A percentile compares a stretch with the other conserved stretches of the same genome.
These are phyloP conservation scores for Vigna nakashimae DNA, from an alignment of 306 rosid species.

Conservation along the genomic window DNA sequence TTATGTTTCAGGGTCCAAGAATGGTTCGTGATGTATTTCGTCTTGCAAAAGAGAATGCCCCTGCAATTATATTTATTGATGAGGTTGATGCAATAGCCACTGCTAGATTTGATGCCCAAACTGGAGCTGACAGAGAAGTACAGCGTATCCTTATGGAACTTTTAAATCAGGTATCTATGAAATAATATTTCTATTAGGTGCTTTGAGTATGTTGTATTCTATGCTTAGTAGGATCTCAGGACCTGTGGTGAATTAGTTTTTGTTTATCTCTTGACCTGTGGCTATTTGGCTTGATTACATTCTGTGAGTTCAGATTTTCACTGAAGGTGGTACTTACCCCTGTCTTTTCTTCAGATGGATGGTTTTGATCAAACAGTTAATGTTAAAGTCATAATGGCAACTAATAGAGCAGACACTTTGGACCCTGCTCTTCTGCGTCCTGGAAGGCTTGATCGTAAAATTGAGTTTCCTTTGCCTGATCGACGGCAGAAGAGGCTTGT, in stretches of 20 bases:
- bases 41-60: conserved; percentile 99
- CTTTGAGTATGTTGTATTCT: not conserved
- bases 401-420: conserved; percentile 96
- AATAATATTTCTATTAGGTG: conserved; percentile 25
- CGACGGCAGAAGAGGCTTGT: conserved; percentile 98
- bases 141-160: conserved; percentile 99
- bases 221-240: not conserved
- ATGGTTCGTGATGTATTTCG: conserved; percentile 99
- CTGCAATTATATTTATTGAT: conserved; percentile 97
- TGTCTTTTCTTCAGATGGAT: conserved; percentile 74
- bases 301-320: conserved; percentile 22
- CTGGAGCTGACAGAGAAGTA: conserved; percentile 99
- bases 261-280: conserved; percentile 7
- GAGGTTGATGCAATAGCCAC: conserved; percentile 99
- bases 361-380: conserved; percentile 99
- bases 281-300: not conserved
- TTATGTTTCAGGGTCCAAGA: conserved; percentile 76
- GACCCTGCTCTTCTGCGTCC: conserved; percentile 99
- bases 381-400: conserved; percentile 99
- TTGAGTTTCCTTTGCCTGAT: conserved; percentile 97
- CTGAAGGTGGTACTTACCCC: conserved; percentile 20
- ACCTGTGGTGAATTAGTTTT: not conserved
- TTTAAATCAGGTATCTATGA: conserved; percentile 77
- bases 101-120: conserved; percentile 99
- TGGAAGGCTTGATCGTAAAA: conserved; percentile 96